Base-by-base conservation (phyloP, 176 grass and related monocot species). In the Avena eriantha region DNA sequence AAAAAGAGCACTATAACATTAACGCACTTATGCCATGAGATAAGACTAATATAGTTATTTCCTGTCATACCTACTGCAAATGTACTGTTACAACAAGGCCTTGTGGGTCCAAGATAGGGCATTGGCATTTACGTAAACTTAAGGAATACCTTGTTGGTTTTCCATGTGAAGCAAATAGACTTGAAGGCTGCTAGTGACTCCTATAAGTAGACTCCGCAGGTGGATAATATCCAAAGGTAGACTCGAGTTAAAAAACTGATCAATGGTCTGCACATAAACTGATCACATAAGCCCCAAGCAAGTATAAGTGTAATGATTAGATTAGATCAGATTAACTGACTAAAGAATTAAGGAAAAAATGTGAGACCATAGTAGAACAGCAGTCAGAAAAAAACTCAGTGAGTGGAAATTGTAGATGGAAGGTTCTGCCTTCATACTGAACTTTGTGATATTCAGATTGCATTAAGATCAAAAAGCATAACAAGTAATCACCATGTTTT, bases 81-180 rank as follows among this genome's bases (percentile, higher is more conserved):
- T 54, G 48, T 76, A 54, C 73, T 76, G 74, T 77, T 17, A 55
- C 49, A 77, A 77, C 31, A 53, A 77, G 29, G 35, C 74, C 16
- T 76, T 17, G 0, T 55, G 48, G 50, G 17, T 77, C 17, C 68
- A 90, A 56, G 36, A 73, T 63, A 81, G 75, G 64, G 58, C 81
- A 83, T 83, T 46, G 33, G 8, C 24, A 15, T 71, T 21, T 43
- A 71, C 68, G 22, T 55, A 83, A 78, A 73, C 56, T 45, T 64
- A 77, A 71, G n/a, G 43, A 57, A 86, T 95, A 95, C 95, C 95
- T 95, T 97, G 95, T 86, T 97, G 89, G 86, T 90, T 89, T 79
- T 88, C 88, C 47, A 97, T 86, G 91, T 93, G 87, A 80, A 88
- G 87, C 88, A 97, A 80, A 91, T 97, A 97, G 31, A 92, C 78